A percentile compares a stretch with the other conserved stretches of the same genome.
Evolutionary conservation across 148 eudicot genomes (phyloP).

Genomic region (Rhododendron molle): DNA sequence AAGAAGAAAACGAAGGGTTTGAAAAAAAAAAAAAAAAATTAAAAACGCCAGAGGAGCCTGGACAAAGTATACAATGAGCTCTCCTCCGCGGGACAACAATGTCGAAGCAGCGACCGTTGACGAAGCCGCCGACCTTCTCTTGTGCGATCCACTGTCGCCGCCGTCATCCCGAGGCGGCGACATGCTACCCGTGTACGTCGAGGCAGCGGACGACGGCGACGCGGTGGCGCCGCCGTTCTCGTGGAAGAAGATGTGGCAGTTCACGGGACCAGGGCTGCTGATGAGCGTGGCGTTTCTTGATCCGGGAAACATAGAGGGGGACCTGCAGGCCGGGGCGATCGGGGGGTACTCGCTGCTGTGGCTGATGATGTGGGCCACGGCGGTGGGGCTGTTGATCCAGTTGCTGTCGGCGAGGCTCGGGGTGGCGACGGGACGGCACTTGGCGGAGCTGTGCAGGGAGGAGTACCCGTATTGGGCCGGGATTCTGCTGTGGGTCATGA

Average conservation of each 20-base stretch:
- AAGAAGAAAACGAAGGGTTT: neutral
- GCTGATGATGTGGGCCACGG: conserved; percentile 52
- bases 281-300: conserved; percentile 53
- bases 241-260: conserved; percentile 41
- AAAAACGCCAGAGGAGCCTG: too few relatives aligned
- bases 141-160: neutral
- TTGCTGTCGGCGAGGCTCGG: conserved; percentile 44
- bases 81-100: conserved; percentile 2
- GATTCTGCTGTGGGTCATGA: conserved; percentile 46
- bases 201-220: neutral
- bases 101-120: neutral
- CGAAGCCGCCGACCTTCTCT: conserved; percentile 12
- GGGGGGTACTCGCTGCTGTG: conserved; percentile 49
- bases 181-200: conserved; percentile 4
- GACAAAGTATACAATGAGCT: neutral
- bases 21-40: too few relatives aligned
- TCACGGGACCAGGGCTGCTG: conserved; percentile 48
- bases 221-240: conserved; percentile 32
- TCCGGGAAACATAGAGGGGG: conserved; percentile 53
- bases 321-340: conserved; percentile 48
- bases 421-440: conserved; percentile 48
- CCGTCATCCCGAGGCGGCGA: neutral
- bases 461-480: conserved; percentile 53
- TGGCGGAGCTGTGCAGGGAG: conserved; percentile 51
- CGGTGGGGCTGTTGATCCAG: conserved; percentile 47